Evolutionary conservation across 305 asterid genomes (phyloP), one percentile per base, ranked within the genome.

Genomic region (Solanum chacoense): DNA sequence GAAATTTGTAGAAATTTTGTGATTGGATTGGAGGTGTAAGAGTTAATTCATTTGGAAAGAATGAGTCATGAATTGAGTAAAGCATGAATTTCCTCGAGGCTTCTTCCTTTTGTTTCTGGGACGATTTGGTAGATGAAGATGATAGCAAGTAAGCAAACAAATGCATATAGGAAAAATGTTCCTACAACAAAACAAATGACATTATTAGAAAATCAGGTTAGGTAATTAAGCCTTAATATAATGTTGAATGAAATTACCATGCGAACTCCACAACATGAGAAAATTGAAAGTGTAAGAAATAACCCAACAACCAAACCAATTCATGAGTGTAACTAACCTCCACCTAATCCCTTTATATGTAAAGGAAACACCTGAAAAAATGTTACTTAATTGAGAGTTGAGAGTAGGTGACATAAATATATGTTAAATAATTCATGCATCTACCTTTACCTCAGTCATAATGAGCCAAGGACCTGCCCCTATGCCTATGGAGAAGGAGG

Each of bases 31-130:
- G n/a, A 55, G 24, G 67, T 55, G 67, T 55, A 7, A 55, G 67
- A 55, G 67, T 55, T 18, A 50, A 50, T 50, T 50, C 63, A 50
- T 50, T 45, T 16, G 22, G 63, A 45, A 45, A 55, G 10, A 55
- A 18, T 55, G n/a, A 55, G n/a, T 55, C 65, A 94, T 24, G 92
- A 87, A 75, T 90, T 65, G 90, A 95, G 80, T 78, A 95, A 95
- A 32, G 95, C 94, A 34, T 95, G 98, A 89, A 94, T 96, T 90
- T 96, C 98, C 90, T 96, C 97, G 13, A 95, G 90, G 8, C 92
- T 94, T 22, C 96, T 93, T n/a, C 96, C 98, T 90, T 92, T 96
- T 12, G 98, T 96, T 91, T 96, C 98, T 0, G 96, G 98, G 50
- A 96, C 92, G 89, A 95, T 91, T 92, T 81, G 90, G 20, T 71